A percentile compares a stretch with the other conserved stretches of the same genome.
Evolutionary conservation across 345 rosid species (phyloP).

Genomic region (Murraya koenigii): DNA sequence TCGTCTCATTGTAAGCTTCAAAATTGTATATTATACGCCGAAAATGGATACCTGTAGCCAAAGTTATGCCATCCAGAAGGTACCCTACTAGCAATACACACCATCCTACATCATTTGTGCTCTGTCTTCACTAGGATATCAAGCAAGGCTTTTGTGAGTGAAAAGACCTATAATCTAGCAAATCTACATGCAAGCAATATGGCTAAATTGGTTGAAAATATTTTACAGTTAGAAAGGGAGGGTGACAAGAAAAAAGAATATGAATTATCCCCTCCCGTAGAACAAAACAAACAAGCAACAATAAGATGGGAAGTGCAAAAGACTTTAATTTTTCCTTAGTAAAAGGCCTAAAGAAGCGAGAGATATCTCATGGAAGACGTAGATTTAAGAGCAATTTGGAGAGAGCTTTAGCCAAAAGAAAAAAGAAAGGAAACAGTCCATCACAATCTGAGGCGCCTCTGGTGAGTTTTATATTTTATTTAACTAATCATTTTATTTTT

Average conservation of each 20-base stretch:
- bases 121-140: background rate
- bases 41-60: too few relatives aligned
- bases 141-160: background rate
- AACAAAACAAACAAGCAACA: background rate
- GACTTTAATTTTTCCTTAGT: background rate
- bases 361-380: background rate
- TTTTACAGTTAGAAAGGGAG: too few relatives aligned
- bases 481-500: too few relatives aligned
- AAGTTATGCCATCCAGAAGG: too few relatives aligned
- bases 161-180: background rate
- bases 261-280: background rate
- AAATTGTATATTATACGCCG: too few relatives aligned
- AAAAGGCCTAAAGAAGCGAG: background rate
- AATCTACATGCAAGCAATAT: too few relatives aligned
- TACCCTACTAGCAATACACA: too few relatives aligned
- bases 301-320: rapidly evolving
- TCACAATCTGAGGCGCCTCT: background rate
- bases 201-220: too few relatives aligned
- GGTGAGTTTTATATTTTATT: background rate
- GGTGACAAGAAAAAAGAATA: background rate
- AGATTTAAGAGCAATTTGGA: background rate
- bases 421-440: background rate
- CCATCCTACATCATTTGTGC: too few relatives aligned
- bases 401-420: background rate
- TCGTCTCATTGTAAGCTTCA: too few relatives aligned